phyloP scores from a whole-genome alignment of 108 stramenopile genomes.

The Hondaea fermentalgiana region DNA sequence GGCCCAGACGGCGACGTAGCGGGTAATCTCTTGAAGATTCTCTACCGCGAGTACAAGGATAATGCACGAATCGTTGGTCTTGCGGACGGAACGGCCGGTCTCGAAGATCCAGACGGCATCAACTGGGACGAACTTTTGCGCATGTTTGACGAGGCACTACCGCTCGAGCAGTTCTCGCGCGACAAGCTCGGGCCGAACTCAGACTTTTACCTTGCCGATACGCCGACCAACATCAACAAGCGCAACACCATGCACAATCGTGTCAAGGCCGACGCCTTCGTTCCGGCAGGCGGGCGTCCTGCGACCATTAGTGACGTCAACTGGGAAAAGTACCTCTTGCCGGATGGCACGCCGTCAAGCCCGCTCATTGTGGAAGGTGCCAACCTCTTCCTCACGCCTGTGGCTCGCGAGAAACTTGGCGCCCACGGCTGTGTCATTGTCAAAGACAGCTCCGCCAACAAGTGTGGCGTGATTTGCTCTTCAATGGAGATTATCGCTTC shows the following conservation, averaged over 20 bases:
- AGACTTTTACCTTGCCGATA: slow-evolving; percentile 62
- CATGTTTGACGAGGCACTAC: slow-evolving; percentile 59
- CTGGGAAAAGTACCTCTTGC: slow-evolving; percentile 66
- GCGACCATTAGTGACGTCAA: slow-evolving; percentile 83
- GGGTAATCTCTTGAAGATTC: slow-evolving; percentile 90
- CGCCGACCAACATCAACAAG: slow-evolving; percentile 74
- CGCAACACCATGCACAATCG: slow-evolving; percentile 96
- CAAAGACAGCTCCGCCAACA: slow-evolving; percentile 97
- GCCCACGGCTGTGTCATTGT: slow-evolving; percentile 88
- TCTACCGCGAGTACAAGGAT: slow-evolving; percentile 86
- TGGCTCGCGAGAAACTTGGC: slow-evolving; percentile 77
- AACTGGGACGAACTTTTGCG: slow-evolving; percentile 77
- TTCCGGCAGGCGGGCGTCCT: slow-evolving; percentile 92
- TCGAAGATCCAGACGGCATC: slow-evolving; percentile 89
- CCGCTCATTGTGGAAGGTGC: slow-evolving; percentile 91
- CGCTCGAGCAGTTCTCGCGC: slow-evolving; percentile 67
- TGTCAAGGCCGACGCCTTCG: slow-evolving; percentile 82
- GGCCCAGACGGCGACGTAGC: slow-evolving; percentile 98
- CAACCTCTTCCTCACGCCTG: slow-evolving; percentile 82
- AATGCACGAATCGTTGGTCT: slow-evolving; percentile 85
- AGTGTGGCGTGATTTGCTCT: slow-evolving; percentile 91
- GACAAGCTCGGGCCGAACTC: slow-evolving; percentile 64
- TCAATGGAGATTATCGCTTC: slow-evolving; percentile 89
- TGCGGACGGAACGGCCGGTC: slow-evolving; percentile 87
- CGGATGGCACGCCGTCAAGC: slow-evolving; percentile 71